phyloP scores from a whole-genome alignment of 768 basidiomycete genomes.

The Phanerochaete sordida region DNA sequence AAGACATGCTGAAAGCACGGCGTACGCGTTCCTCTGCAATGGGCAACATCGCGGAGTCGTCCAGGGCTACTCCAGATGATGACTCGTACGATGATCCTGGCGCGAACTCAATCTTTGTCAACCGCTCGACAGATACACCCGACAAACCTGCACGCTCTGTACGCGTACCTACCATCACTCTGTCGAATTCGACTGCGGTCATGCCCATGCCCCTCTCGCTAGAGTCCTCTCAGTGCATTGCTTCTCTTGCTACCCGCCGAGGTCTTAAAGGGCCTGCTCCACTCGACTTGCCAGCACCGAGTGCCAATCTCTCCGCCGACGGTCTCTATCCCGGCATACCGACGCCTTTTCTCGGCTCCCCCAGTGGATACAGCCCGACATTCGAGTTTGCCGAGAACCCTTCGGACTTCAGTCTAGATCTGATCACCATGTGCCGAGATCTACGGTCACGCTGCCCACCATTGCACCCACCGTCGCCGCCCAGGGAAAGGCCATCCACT shows the following conservation, averaged over 20 bases:
- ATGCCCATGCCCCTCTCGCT: conserved; percentile 19
- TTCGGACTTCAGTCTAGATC: conserved; percentile 22
- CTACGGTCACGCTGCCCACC: conserved; percentile 31
- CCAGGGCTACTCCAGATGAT: neutral
- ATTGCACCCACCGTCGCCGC: conserved; percentile 21
- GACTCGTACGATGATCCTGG: neutral
- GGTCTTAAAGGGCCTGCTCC: conserved; percentile 32
- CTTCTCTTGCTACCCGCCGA: conserved; percentile 36
- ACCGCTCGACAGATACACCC: neutral
- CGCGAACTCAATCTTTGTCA: neutral
- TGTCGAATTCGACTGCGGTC: conserved; percentile 29
- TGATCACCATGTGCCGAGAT: conserved; percentile 34
- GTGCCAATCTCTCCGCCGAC: conserved; percentile 10
- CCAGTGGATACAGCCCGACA: conserved; percentile 28
- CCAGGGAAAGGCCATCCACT: neutral
- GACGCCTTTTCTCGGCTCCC: conserved; percentile 38
- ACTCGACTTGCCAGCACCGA: conserved; percentile 21
- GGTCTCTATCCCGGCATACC: conserved; percentile 39
- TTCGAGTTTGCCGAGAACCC: conserved; percentile 18
- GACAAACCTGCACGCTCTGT: neutral
- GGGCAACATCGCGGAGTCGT: no score
- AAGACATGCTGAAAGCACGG: neutral
- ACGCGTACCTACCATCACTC: conserved; percentile 30
- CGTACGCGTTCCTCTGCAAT: no score
- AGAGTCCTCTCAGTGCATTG: conserved; percentile 25